A percentile compares a stretch with the other conserved stretches of the same genome.
phyloP scores from a whole-genome alignment of 2,329 filamentous ascomycete genomes.

The Colletotrichum sp. region DNA sequence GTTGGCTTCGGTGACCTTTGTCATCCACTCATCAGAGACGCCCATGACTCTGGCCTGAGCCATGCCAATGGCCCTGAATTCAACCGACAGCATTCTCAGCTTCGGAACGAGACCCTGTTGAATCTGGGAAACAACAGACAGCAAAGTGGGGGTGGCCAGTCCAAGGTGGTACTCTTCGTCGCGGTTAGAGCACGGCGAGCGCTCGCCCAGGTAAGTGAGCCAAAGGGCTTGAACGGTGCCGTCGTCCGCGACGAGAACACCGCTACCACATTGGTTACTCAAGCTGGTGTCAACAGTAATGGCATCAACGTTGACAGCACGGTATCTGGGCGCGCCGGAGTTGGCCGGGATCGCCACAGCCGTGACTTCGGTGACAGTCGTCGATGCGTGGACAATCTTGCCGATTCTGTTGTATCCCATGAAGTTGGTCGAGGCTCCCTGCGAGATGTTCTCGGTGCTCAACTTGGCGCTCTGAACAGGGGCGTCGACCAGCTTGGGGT shows the following conservation, averaged over 20 bases:
- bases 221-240: conserved; percentile 94
- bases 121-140: conserved; percentile 88
- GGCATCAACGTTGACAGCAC: conserved; percentile 94
- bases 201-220: conserved; percentile 95
- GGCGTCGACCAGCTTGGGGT: conserved; percentile 89
- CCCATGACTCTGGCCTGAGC: conserved; percentile 97
- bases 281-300: conserved; percentile 96
- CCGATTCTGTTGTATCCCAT: conserved; percentile 98
- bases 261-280: conserved; percentile 89
- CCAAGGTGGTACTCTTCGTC: conserved; percentile 98
- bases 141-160: conserved; percentile 83
- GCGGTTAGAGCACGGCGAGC: conserved; percentile 76
- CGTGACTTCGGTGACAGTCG: conserved; percentile 95
- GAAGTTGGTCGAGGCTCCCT: conserved; percentile 94
- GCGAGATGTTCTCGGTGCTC: conserved; percentile 81
- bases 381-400: conserved; percentile 90
- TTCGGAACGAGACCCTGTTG: conserved; percentile 80
- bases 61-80: conserved; percentile 96
- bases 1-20: conserved; percentile 86
- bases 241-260: conserved; percentile 87
- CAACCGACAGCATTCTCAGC: conserved; percentile 89
- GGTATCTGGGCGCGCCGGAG: conserved; percentile 87
- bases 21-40: conserved; percentile 93
- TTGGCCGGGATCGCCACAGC: conserved; percentile 96
- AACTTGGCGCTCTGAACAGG: conserved; percentile 90